Base-by-base conservation (phyloP, 306 rosid genomes). In the Gastrolobium bilobum region DNA sequence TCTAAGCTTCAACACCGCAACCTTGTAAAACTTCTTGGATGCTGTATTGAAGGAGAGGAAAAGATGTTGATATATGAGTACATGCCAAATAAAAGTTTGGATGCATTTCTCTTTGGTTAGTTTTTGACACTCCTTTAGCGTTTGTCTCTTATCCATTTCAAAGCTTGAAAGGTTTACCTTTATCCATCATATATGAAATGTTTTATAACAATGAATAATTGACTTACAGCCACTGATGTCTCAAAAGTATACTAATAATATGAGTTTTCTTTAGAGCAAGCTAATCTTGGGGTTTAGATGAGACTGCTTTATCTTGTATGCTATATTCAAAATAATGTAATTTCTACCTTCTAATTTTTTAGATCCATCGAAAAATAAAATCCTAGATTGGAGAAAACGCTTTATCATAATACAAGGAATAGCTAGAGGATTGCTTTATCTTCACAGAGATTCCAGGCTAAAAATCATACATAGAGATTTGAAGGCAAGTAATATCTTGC, bases 61-160 rank as follows among this genome's bases (percentile, higher is more conserved):
- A 79, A 80, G 11, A 82, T 83, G 79, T 6, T 82, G 60, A 42
- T 82, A 7, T 86, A 82, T 40, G 89, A 85, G 51, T 82, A 75
- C 66, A 56, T 82, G 86, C 80, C 75, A 8, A 86, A 86, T 39
- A 71, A 50, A 76, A 86, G 83, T n/a, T 26, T 86, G 34, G 87
- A 83, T 14, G 20, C 53, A 4, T 71, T 48, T 64, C 2, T 83
- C 3, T 86, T 79, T 1, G 87, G 85, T 83, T 44, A 68, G 83
- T 87, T 10, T 52, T 54, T 26, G 13, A 5, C 11, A 2, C 11
- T 14, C 6, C 10, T 15, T 53, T 14, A 7, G 34, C 1, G 0
- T 3, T 15, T 63, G 11, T 14, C n/a, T 15, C 64, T 30, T 37
- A 54, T 9, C 10, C 11, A 54, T 15, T 5, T 15, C 33, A 53